Base-by-base conservation (phyloP, 352 stramenopile species). In the Thraustochytrium sp. region DNA sequence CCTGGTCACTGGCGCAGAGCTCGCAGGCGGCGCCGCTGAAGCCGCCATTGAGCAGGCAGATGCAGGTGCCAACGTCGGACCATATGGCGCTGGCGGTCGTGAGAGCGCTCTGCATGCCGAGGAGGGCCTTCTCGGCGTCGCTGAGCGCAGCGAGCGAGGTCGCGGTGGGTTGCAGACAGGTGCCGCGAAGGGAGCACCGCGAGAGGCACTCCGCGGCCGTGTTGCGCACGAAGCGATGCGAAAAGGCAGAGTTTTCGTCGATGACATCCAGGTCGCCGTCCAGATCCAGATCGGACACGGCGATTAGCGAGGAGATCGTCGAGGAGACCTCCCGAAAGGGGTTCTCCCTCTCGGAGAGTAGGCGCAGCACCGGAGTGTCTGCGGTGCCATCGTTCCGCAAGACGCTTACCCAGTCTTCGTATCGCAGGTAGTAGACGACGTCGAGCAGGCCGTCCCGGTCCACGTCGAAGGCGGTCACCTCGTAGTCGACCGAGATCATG, bases 1-100 rank as follows among this genome's bases (percentile, higher is more conserved):
- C 29, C 3, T 44, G 0, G 34, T 38, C 51, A 11, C 51, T 38
- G 26, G 55, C 55, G 31, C 74, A 37, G n/a, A 56, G 23, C 34
- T 62, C 75, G 51, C 82, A 86, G 61, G 75, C 74, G 37, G 29
- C 31, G 23, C 82, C 82, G 0, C 18, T 34, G 53, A 76, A 86
- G 34, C 61, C 73, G 2, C 5, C 21, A 5, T 13, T 34, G n/a
- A 48, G 9, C 29, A 61, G 38, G 49, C 82, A 86, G 9, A 63
- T 56, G 74, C 82, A 86, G 9, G 38, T 68, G 11, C 46, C 51
- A 21, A 29, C 51, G 40, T 68, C 5, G 4, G 26, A 21, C 3
- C 18, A 0, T 4, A 44, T 3, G 5, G 5, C 42, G 5, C 16
- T 49, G 0, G 29, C 9, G 8, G 13, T 44, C 13, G 21, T n/a